Conservation (phyloP, 2,329 filamentous ascomycete species). For the Xylaria sp. region DNA sequence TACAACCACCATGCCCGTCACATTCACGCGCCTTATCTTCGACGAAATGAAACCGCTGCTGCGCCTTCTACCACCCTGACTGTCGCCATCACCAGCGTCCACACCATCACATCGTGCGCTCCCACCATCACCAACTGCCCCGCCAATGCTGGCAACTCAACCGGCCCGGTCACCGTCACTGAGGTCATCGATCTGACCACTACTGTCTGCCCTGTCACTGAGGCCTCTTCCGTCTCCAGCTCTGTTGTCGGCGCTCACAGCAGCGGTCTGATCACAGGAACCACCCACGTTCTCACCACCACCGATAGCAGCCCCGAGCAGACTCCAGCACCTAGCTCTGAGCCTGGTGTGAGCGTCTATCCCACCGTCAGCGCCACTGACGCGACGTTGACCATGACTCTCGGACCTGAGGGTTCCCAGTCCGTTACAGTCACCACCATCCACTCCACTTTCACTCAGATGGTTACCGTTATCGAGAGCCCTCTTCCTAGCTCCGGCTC, state of each 20-base stretch:
- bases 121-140: slow-evolving; percentile 51
- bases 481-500: slow-evolving; percentile 32
- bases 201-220: slow-evolving; percentile 51
- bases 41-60: slow-evolving; percentile 44
- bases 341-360: slow-evolving; percentile 23
- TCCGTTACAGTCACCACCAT: slow-evolving; percentile 46
- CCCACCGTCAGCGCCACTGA: slow-evolving; percentile 29
- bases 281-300: slow-evolving; percentile 42
- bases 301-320: slow-evolving; percentile 36
- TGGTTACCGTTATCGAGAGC: slow-evolving; percentile 45
- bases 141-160: slow-evolving; percentile 42
- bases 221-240: slow-evolving; percentile 46
- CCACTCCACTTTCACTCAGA: slow-evolving; percentile 45
- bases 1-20: slow-evolving; percentile 48
- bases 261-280: slow-evolving; percentile 47
- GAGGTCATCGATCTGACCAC: slow-evolving; percentile 52
- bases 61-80: slow-evolving; percentile 46
- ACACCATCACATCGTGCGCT: slow-evolving; percentile 49
- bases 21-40: slow-evolving; percentile 45
- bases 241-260: slow-evolving; percentile 47
- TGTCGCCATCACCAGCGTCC: slow-evolving; percentile 46
- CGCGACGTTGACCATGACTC: slow-evolving; percentile 43
- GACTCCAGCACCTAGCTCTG: slow-evolving; percentile 33
- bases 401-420: slow-evolving; percentile 45
- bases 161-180: slow-evolving; percentile 47